Conservation (phyloP, 345 rosid genomes). For the Psidium guajava region DNA sequence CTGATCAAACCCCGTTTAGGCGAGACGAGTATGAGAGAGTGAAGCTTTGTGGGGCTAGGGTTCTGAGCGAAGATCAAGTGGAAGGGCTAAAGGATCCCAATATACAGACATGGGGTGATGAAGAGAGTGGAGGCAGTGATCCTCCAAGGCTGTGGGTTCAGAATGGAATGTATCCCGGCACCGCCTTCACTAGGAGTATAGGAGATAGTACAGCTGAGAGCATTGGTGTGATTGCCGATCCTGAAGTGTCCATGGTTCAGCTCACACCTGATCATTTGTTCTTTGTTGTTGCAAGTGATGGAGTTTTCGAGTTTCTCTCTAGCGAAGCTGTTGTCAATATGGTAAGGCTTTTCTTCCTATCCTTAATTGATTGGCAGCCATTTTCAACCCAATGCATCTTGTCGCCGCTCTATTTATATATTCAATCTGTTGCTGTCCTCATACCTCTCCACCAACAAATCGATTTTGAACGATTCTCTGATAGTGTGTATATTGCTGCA, state of each 20-base stretch:
- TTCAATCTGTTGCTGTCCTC: neutral
- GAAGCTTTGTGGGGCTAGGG: slow-evolving; percentile 84
- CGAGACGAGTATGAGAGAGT: slow-evolving; percentile 89
- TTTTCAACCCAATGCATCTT: neutral
- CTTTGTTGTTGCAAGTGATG: slow-evolving; percentile 94
- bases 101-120: slow-evolving; percentile 77
- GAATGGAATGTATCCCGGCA: slow-evolving; percentile 90
- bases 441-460: neutral
- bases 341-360: slow-evolving; percentile 25
- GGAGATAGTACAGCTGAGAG: slow-evolving; percentile 83
- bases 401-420: neutral
- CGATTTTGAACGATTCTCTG: neutral
- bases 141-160: slow-evolving; percentile 97
- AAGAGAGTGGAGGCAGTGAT: slow-evolving; percentile 85
- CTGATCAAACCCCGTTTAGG: slow-evolving; percentile 92
- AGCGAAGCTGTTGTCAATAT: slow-evolving; percentile 82
- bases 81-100: slow-evolving; percentile 84
- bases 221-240: slow-evolving; percentile 78
- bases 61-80: slow-evolving; percentile 87
- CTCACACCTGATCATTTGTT: slow-evolving; percentile 62
- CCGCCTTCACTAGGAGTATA: slow-evolving; percentile 89
- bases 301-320: slow-evolving; percentile 89
- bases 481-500: neutral
- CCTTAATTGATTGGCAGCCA: neutral
- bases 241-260: slow-evolving; percentile 60